Base-by-base conservation (phyloP, 352 stramenopile species). In the Pythium aristosporum region DNA sequence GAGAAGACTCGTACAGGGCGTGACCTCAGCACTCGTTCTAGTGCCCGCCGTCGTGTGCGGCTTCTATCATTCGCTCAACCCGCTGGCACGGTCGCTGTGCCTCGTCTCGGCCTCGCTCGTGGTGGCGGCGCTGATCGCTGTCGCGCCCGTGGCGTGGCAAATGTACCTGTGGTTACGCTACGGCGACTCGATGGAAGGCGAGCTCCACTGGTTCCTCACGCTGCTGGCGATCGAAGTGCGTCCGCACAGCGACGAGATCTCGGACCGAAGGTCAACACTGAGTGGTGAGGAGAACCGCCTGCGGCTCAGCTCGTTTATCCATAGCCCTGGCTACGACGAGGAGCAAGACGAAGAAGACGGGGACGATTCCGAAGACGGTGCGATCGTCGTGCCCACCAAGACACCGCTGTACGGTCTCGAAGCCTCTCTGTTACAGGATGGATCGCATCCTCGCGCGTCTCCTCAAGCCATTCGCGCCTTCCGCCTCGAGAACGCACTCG, bases 191-290 rank as follows among this genome's bases (percentile, higher is more conserved):
- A 65, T 75, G 42, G 69, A 76, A 42, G 66, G 68, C 10, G 61
- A 77, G 46, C 64, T 80, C 12, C 63, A 77, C 56, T 80, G 73
- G 73, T 80, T 77, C 48, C 13, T 80, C 5, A 72, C 67, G 39
- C 49, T 80, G 3, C 10, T 77, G 0, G 73, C 73, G 2, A 2
- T 80, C 10, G 73, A 80, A 49, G 47, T 80, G 43, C 69, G 64
- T 28, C 71, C 56, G 0, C 58, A 67, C 8, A 11, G 7, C 12
- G 50, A 68, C 18, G 28, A 72, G 20, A 54, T 23, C 13, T 47
- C 49, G 0, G 55, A 63, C n/a, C 54, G 63, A 10, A 43, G 41
- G 4, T 64, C 53, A 0, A 49, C 46, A 2, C 53, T 53, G 0
- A 68, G 53, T 16, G 54, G 61, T 8, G 54, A 63, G 18, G 61